Evolutionary conservation across 805 yeast species (phyloP).

Genomic region (Scheffersomyces amazonensis): DNA sequence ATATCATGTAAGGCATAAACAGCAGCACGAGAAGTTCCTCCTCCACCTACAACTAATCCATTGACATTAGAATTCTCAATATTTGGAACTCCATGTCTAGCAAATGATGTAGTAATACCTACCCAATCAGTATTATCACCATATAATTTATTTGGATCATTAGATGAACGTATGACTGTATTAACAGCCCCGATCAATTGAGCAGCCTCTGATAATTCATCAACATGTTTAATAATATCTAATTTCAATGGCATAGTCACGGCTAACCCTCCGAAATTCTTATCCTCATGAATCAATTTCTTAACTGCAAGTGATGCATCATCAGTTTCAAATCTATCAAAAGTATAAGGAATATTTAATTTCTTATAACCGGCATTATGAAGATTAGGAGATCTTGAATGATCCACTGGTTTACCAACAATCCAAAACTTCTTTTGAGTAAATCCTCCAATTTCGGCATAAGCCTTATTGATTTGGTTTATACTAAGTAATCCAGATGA

Average conservation of each 20-base stretch:
- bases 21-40: constrained; percentile 97
- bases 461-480: constrained; percentile 57
- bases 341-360: constrained; percentile 76
- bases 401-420: constrained; percentile 78
- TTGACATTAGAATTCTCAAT: constrained; percentile 31
- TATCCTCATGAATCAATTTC: constrained; percentile 40
- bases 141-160: constrained; percentile 38
- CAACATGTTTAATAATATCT: constrained; percentile 67
- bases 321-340: constrained; percentile 65
- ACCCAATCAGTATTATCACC: constrained; percentile 98
- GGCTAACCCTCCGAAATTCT: constrained; percentile 86
- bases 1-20: constrained; percentile 75
- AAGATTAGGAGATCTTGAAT: constrained; percentile 85
- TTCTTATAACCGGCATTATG: constrained; percentile 76
- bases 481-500: constrained; percentile 80
- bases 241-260: constrained; percentile 92
- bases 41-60: constrained; percentile 92
- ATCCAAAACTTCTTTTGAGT: constrained; percentile 59
- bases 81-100: constrained; percentile 57
- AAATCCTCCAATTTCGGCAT: constrained; percentile 61
- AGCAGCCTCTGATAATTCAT: constrained; percentile 74
- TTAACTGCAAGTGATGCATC: constrained; percentile 56
- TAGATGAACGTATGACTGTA: constrained; percentile 60
- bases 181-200: constrained; percentile 88
- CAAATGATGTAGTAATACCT: constrained; percentile 74